Evolutionary conservation across 2,329 filamentous ascomycete genomes (phyloP).

Genomic region (Thyridium curvatum): DNA sequence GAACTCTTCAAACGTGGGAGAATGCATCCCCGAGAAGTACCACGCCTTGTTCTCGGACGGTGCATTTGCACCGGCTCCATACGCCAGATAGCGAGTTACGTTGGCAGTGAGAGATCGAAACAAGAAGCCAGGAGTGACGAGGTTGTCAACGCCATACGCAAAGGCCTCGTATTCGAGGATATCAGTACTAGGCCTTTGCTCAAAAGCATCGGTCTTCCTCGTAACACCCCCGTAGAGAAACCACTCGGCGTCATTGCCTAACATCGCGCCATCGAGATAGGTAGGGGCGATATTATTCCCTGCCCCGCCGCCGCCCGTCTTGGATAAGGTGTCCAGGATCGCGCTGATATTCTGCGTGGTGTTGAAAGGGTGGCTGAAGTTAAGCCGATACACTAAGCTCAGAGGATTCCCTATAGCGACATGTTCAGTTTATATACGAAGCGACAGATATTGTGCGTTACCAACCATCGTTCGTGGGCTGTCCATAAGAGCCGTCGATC

Average conservation of each 20-base stretch:
- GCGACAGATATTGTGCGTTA: slow-evolving; percentile 4
- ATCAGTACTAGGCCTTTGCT: slow-evolving; percentile 7
- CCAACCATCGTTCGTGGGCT: slow-evolving; percentile 32
- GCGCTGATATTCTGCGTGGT: slow-evolving; percentile 44
- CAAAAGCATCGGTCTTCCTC: slow-evolving; percentile 22
- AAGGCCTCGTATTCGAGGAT: slow-evolving; percentile 46
- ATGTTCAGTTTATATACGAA: slow-evolving; percentile 4
- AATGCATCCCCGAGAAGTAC: slow-evolving; percentile 61
- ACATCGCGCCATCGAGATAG: slow-evolving; percentile 56
- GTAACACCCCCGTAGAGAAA: slow-evolving; percentile 58
- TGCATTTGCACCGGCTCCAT: slow-evolving; percentile 56
- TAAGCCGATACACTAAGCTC: slow-evolving; percentile 50
- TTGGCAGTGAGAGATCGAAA: slow-evolving; percentile 29
- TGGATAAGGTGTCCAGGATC: slow-evolving; percentile 42
- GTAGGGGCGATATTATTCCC: slow-evolving; percentile 48
- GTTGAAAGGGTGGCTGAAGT: slow-evolving; percentile 52
- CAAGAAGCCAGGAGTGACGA: slow-evolving; percentile 34
- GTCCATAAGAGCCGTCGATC: slow-evolving; percentile 29
- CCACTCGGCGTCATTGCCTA: slow-evolving; percentile 58
- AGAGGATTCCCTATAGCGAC: slow-evolving; percentile 38
- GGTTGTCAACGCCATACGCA: slow-evolving; percentile 40
- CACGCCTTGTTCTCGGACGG: slow-evolving; percentile 67
- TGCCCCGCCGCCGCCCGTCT: slow-evolving; percentile 33
- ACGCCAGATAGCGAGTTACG: slow-evolving; percentile 57
- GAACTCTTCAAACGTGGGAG: slow-evolving; percentile 43